phyloP scores from a whole-genome alignment of 1,139 yeast genomes.

The Debaryomycetaceae sp. region DNA sequence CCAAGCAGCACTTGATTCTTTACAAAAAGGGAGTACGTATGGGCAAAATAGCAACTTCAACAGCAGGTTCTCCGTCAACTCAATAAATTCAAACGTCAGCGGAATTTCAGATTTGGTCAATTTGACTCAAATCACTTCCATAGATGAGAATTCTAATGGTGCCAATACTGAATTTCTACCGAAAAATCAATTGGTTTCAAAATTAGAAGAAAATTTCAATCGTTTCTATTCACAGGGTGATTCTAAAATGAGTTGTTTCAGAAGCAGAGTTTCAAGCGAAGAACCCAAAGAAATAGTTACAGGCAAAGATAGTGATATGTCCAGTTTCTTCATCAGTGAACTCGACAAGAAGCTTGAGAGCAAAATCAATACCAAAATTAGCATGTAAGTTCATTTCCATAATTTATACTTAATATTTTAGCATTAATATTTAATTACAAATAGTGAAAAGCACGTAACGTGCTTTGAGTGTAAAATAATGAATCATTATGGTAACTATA shows the following conservation, averaged over 20 bases:
- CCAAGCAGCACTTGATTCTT: conserved; percentile 34
- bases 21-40: conserved; percentile 15
- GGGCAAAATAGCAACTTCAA: conserved; percentile 5
- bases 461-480: neutral
- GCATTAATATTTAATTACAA: neutral
- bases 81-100: conserved; percentile 40
- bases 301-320: neutral
- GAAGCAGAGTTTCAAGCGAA: neutral
- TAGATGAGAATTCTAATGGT: conserved; percentile 20
- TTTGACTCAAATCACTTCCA: conserved; percentile 37
- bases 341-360: neutral
- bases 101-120: conserved; percentile 40
- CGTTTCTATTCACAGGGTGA: conserved; percentile 25
- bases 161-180: conserved; percentile 14
- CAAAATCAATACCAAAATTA: neutral
- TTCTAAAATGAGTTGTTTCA: neutral
- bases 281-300: neutral
- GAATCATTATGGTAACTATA: neutral
- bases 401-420: no score
- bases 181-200: conserved; percentile 32
- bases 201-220: conserved; percentile 40
- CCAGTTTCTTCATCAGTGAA: neutral
- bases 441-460: neutral
- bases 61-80: conserved; percentile 35
- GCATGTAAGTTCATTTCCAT: neutral